phyloP scores from a whole-genome alignment of 2,329 filamentous ascomycete species.

The Cordyceps javanica region DNA sequence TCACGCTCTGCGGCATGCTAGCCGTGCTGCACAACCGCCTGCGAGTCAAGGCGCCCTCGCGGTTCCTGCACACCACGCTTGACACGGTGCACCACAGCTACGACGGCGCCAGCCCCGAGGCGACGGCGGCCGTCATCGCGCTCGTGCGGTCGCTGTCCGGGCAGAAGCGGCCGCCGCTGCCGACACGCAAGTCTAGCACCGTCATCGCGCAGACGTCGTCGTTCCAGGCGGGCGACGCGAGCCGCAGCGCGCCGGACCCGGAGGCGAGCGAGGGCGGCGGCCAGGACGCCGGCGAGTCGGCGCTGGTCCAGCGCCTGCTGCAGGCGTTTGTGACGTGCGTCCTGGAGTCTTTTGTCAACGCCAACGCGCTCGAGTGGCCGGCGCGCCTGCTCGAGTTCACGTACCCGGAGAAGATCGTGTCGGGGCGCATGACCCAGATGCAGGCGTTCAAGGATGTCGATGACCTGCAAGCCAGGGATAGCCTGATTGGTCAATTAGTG shows the following conservation, averaged over 20 bases:
- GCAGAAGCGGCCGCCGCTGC: conserved; percentile 57
- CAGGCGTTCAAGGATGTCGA: conserved; percentile 60
- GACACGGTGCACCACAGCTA: conserved; percentile 65
- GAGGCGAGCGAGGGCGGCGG: conserved; percentile 44
- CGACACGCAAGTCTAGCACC: conserved; percentile 52
- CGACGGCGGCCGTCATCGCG: conserved; percentile 63
- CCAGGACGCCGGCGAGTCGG: conserved; percentile 41
- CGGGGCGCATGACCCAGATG: conserved; percentile 53
- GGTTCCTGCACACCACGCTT: conserved; percentile 72
- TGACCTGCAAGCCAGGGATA: conserved; percentile 54
- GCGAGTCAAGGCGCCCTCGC: conserved; percentile 69
- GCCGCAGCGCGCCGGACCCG: conserved; percentile 54
- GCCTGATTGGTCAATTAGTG: conserved; percentile 65
- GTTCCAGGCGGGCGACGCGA: conserved; percentile 44
- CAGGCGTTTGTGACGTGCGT: conserved; percentile 75
- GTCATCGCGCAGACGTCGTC: conserved; percentile 49
- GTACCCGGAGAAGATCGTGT: conserved; percentile 57
- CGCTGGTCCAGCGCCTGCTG: conserved; percentile 57
- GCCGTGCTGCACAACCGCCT: conserved; percentile 67
- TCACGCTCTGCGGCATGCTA: conserved; percentile 64
- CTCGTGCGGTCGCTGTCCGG: conserved; percentile 64
- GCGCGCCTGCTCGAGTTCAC: conserved; percentile 62
- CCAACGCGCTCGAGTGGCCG: conserved; percentile 54
- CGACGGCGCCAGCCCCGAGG: conserved; percentile 55
- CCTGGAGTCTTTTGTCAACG: conserved; percentile 65